Conservation (phyloP, 2,329 filamentous ascomycete genomes). For the Nannizzia gypsea region DNA sequence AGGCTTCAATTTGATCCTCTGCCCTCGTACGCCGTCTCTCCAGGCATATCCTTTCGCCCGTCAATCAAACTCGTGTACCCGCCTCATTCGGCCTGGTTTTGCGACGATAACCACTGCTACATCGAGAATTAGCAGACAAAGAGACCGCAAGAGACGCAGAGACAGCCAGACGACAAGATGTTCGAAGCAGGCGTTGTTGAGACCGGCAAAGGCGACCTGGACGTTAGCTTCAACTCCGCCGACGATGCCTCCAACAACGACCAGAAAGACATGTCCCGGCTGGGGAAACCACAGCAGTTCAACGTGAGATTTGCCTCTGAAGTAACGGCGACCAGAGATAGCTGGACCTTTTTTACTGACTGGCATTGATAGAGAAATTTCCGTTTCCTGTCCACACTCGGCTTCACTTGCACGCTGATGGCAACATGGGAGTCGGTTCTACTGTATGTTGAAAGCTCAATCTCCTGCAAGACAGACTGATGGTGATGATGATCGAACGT, state of each 20-base stretch:
- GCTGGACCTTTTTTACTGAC: background rate
- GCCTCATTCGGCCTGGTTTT: background rate
- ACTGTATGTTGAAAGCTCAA: conserved; percentile 18
- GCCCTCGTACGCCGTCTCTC: background rate
- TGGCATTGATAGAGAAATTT: conserved; percentile 27
- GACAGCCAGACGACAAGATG: background rate
- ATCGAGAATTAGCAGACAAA: background rate
- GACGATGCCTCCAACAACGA: conserved; percentile 13
- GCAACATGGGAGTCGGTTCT: conserved; percentile 32
- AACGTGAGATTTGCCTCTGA: conserved; percentile 20
- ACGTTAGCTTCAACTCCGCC: conserved; percentile 10
- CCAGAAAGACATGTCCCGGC: conserved; percentile 34
- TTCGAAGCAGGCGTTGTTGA: background rate
- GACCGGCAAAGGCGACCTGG: background rate
- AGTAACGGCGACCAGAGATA: background rate
- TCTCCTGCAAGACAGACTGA: background rate
- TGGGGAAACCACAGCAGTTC: conserved; percentile 42
- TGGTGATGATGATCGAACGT: background rate
- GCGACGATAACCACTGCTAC: background rate
- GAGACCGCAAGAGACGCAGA: background rate
- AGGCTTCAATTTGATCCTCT: background rate
- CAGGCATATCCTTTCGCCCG: background rate
- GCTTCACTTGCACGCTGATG: conserved; percentile 32
- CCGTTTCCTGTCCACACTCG: conserved; percentile 30
- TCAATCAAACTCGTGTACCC: background rate